These are phyloP conservation scores for Nymphaea colorata DNA, from an alignment of 164 flowering plant genomes.

Conservation along the genomic window DNA sequence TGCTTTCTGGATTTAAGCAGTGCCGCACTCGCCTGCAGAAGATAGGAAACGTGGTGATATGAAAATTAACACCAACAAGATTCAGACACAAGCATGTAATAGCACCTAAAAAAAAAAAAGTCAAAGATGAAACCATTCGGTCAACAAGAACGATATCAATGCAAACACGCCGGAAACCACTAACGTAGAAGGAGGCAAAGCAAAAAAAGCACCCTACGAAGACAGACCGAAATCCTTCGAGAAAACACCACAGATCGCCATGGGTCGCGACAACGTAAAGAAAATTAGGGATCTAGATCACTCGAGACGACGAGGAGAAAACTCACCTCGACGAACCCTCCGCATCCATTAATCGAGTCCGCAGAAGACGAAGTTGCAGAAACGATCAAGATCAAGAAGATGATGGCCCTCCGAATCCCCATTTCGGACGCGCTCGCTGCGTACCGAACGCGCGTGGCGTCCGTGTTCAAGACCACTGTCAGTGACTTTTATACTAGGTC, in stretches of 20 bases:
- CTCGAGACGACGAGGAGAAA: neutral
- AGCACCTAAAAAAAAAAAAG: neutral
- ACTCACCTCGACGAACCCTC: conserved; percentile 89
- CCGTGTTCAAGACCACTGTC: too few species aligned
- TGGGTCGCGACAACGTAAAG: neutral
- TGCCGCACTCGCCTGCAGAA: conserved; percentile 57
- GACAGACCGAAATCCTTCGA: neutral
- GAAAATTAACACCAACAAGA: neutral
- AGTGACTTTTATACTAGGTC: too few species aligned
- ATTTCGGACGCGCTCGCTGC: conserved; percentile 5
- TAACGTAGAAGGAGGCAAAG: neutral
- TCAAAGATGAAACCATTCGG: neutral
- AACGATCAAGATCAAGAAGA: conserved; percentile 15
- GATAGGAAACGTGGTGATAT: neutral
- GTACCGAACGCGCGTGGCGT: too few species aligned
- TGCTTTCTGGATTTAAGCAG: conserved; percentile 78
- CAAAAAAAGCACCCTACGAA: neutral
- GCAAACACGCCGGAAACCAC: neutral
- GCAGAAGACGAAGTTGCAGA: conserved; percentile 28
- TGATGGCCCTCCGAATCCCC: conserved; percentile 12
- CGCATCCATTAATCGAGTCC: conserved; percentile 88
- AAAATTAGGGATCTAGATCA: neutral
- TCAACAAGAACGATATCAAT: too few species aligned
- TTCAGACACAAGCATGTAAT: neutral
- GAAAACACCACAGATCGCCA: neutral